Evolutionary conservation across 768 basidiomycete genomes (phyloP).

Genomic region (Coprinellus micaceus): DNA sequence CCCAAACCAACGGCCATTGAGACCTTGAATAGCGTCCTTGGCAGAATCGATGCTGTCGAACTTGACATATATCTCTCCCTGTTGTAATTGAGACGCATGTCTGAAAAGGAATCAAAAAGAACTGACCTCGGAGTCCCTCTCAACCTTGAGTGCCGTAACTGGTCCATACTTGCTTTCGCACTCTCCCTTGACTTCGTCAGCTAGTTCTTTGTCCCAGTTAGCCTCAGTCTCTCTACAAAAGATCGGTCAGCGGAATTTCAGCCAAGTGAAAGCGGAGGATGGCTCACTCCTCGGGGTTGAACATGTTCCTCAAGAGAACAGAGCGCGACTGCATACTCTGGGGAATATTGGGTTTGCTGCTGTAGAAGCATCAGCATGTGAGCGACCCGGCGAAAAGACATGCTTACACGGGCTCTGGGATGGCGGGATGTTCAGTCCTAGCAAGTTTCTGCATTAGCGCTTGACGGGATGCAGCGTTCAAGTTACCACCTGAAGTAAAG

Average conservation of each 20-base stretch:
- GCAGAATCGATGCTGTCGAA: constrained; percentile 78
- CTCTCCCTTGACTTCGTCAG: constrained; percentile 94
- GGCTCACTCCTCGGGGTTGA: constrained; percentile 90
- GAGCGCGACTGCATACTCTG: constrained; percentile 86
- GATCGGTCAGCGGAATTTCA: constrained; percentile 2
- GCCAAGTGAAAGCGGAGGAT: not conserved
- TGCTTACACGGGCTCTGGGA: constrained; percentile 59
- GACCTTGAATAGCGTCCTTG: constrained; percentile 78
- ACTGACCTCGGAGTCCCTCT: constrained; percentile 85
- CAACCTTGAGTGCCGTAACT: constrained; percentile 86
- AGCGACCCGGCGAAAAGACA: not conserved
- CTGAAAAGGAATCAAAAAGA: not conserved
- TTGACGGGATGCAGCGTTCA: constrained; percentile 97
- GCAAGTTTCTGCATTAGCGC: constrained; percentile 99
- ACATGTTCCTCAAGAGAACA: constrained; percentile 92
- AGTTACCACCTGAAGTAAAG: constrained; percentile 72
- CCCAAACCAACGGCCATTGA: constrained; percentile 97
- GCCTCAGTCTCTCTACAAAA: constrained; percentile 80
- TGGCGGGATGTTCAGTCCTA: constrained; percentile 71
- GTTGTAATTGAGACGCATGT: constrained; percentile 12
- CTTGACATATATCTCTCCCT: constrained; percentile 98
- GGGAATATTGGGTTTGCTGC: constrained; percentile 75
- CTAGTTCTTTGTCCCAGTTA: constrained; percentile 96
- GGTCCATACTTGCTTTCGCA: constrained; percentile 87
- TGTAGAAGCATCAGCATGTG: constrained; percentile 27